Base-by-base conservation (phyloP, 1,284 basidiomycete genomes). In the Ceratobasidium sp. region DNA sequence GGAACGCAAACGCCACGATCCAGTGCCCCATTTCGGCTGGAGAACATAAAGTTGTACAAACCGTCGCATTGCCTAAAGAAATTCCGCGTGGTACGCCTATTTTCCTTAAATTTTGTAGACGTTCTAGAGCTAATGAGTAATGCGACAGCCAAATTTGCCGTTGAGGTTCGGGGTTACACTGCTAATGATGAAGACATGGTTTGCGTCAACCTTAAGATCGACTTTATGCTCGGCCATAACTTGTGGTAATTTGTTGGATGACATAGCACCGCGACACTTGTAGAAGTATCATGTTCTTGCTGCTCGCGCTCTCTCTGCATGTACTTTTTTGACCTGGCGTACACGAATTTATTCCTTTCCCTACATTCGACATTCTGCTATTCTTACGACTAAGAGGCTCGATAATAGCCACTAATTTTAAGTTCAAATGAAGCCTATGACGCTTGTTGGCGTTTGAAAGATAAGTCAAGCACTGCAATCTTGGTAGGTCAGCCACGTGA, bases 11-110 rank as follows among this genome's bases (percentile, higher is more conserved):
- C 78, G 86, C 89, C 5, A 86, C 84, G n/a, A 82, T 96, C 17
- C 88, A 91, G 79, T 96, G 95, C 80, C 95, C 95, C 1, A 90
- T 98, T 31, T 77, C 92, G 74, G 82, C 86, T 59, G 95, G 94
- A 4, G 75, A 84, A 0, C 91, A 98, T 82, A 84, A 81, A 11
- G 89, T 98, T 59, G 83, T 84, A 11, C 95, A 98, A 80, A 94
- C 90, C 0, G 95, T 97, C 66, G 86, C 87, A 9, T 85, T 98
- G 15, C 96, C 96, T 14, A 92, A 87, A 79, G 95, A 98, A 84
- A 96, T 98, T 73, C 96, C 96, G 1, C 87, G 85, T 82, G 95
- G 96, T 94, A 76, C 74, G 89, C 81, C 17, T 53, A 19, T 62
- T 51, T 29, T 33, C 24, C 41, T 19, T 69, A 22, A 59, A 33